These are phyloP conservation scores for Blastobotrys illinoisensis DNA, from an alignment of 1,139 yeast species.

Conservation along the genomic window DNA sequence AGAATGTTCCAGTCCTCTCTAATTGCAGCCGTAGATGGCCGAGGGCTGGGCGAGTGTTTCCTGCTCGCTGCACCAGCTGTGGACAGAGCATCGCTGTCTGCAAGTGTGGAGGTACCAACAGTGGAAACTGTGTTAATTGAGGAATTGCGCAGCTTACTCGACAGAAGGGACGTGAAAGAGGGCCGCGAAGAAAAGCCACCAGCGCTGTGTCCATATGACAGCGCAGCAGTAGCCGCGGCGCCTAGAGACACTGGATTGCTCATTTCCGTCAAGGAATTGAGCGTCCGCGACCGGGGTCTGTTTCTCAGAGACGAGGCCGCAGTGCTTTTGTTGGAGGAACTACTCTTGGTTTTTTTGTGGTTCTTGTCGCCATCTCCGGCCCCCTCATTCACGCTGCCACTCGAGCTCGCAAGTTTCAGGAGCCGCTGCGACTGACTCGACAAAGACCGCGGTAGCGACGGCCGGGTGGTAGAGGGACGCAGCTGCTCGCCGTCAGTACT, in stretches of 20 bases:
- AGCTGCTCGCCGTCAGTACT: background rate
- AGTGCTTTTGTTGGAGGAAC: background rate
- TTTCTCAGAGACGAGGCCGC: background rate
- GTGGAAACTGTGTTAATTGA: background rate
- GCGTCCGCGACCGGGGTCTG: constrained; percentile 12
- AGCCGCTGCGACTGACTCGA: constrained; percentile 17
- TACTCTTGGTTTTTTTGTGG: background rate
- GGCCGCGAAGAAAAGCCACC: constrained; percentile 14
- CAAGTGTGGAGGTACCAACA: background rate
- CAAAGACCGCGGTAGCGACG: background rate
- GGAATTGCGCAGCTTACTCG: constrained; percentile 15
- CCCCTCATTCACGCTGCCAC: constrained; percentile 7
- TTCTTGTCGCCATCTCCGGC: constrained; percentile 1
- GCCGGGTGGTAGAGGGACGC: background rate
- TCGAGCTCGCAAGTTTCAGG: constrained; percentile 3
- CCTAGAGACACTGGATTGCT: constrained; percentile 4
- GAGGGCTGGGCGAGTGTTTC: constrained; percentile 15
- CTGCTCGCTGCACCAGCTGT: constrained; percentile 5
- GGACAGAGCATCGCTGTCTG: background rate
- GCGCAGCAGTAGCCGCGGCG: background rate
- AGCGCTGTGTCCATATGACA: constrained; percentile 2
- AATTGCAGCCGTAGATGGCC: constrained; percentile 13
- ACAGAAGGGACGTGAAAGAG: constrained; percentile 18
- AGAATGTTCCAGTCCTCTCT: constrained; percentile 1
- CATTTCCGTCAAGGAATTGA: constrained; percentile 10